A percentile compares a stretch with the other conserved stretches of the same genome.
Evolutionary conservation across 352 stramenopile genomes (phyloP).

Genomic region (Globisporangium lucens): DNA sequence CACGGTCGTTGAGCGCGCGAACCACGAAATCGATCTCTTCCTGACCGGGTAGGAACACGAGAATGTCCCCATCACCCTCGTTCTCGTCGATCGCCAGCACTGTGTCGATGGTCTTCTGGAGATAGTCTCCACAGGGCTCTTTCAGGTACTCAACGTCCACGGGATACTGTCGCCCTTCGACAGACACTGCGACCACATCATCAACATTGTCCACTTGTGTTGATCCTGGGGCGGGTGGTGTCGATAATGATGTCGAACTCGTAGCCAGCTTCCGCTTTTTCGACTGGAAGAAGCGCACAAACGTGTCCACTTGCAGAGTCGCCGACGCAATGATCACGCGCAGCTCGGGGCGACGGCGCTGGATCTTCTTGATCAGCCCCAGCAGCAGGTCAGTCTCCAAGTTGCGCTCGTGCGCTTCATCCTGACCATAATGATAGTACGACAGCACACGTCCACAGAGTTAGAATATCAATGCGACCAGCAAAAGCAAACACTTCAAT

Average conservation of each 20-base stretch:
- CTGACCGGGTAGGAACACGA: conserved; percentile 94
- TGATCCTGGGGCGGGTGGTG: neutral
- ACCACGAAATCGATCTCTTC: conserved; percentile 94
- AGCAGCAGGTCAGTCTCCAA: conserved; percentile 93
- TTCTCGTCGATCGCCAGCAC: conserved; percentile 64
- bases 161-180: conserved; percentile 88
- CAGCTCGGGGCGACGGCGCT: conserved; percentile 82
- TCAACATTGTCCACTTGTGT: conserved; percentile 8
- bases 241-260: neutral
- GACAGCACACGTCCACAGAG: neutral
- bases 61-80: conserved; percentile 88
- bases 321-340: conserved; percentile 85
- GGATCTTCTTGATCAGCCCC: conserved; percentile 96
- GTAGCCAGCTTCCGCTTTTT: conserved; percentile 32
- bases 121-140: conserved; percentile 61
- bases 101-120: conserved; percentile 72
- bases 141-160: conserved; percentile 91
- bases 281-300: conserved; percentile 88
- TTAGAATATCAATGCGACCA: neutral
- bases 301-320: conserved; percentile 82
- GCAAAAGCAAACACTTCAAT: neutral
- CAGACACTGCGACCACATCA: conserved; percentile 63
- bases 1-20: conserved; percentile 43
- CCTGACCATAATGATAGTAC: conserved; percentile 26
- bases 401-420: conserved; percentile 95